Base-by-base conservation (phyloP, 768 basidiomycete species). In the Tylopilus intermedius region DNA sequence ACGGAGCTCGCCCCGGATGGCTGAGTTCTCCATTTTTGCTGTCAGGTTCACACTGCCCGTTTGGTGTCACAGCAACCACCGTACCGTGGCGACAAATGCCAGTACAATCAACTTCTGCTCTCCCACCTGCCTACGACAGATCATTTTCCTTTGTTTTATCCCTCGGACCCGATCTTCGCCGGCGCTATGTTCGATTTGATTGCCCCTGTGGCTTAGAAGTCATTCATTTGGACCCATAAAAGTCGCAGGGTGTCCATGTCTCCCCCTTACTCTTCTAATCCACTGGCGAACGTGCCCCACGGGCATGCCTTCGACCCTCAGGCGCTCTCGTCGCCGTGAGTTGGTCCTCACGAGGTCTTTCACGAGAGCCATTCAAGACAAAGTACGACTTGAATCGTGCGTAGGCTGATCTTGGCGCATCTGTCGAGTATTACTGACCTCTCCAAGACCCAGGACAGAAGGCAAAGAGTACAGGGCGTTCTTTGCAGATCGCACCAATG, bases 321-420 rank as follows among this genome's bases (percentile, higher is more conserved):
- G 71, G 70, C 74, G 72, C 58, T 71, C 79, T 29, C 78, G 74
- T 61, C 76, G 72, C 56, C 72, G 72, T 57, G 76, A 76, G 59
- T 58, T 76, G 60, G 72, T 70, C 49, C 67, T 81, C 58, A 76
- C 76, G 53, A 76, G 72, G 49, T 81, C 81, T 38, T 74, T 83
- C 58, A 72, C 74, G 45, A 76, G 68, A 58, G 71, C 72, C 30
- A 62, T 83, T 35, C 77, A 72, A 61, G 73, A 74, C 32, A 73
- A 71, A 59, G 62, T 74, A n/a, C 58, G 46, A 44, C 57, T 61
- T 32, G 55, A 61, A 24, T 58, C 66, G 74, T 74, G 53, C 59
- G 72, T 67, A 27, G 40, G 40, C 45, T n/a, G 29, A 11, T 30
- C 18, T 15, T 27, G 37, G 35, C 30, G 15, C 43, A 18, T 37